phyloP scores from a whole-genome alignment of 306 rosid genomes.

The Vigna mungo region DNA sequence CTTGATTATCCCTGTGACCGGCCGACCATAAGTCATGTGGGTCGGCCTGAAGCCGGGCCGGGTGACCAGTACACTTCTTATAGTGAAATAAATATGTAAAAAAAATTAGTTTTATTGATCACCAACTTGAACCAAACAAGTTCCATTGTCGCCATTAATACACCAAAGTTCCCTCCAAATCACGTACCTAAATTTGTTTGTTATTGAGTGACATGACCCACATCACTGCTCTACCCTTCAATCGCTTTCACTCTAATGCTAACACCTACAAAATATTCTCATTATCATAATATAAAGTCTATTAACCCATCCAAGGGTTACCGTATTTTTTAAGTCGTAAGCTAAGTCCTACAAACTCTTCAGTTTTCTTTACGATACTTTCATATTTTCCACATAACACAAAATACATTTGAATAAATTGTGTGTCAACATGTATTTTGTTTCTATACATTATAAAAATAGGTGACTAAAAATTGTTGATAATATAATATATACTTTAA shows the following conservation, averaged over 20 bases:
- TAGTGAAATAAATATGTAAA: not conserved
- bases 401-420: too few relatives aligned
- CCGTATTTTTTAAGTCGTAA: too few relatives aligned
- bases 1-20: too few relatives aligned
- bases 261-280: not conserved
- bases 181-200: slow-evolving; percentile 35
- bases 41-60: too few relatives aligned
- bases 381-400: too few relatives aligned
- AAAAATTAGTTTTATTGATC: not conserved
- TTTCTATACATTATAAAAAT: too few relatives aligned
- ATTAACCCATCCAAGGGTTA: slow-evolving; percentile 4
- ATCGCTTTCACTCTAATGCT: slow-evolving; percentile 25
- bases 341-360: too few relatives aligned
- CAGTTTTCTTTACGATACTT: too few relatives aligned
- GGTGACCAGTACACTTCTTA: too few relatives aligned
- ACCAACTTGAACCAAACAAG: not conserved
- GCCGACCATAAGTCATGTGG: too few relatives aligned
- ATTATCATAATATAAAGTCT: not conserved
- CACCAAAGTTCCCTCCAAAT: not conserved
- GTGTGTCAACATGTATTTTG: too few relatives aligned
- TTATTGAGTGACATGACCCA: slow-evolving; percentile 37
- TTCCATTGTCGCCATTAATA: not conserved
- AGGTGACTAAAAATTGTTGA: not conserved
- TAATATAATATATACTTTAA: not conserved
- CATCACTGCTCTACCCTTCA: slow-evolving; percentile 25